Evolutionary conservation across 2,329 filamentous ascomycete species (phyloP), one percentile per base, ranked within the genome.

Genomic region (Endoconidiophora laricicola): DNA sequence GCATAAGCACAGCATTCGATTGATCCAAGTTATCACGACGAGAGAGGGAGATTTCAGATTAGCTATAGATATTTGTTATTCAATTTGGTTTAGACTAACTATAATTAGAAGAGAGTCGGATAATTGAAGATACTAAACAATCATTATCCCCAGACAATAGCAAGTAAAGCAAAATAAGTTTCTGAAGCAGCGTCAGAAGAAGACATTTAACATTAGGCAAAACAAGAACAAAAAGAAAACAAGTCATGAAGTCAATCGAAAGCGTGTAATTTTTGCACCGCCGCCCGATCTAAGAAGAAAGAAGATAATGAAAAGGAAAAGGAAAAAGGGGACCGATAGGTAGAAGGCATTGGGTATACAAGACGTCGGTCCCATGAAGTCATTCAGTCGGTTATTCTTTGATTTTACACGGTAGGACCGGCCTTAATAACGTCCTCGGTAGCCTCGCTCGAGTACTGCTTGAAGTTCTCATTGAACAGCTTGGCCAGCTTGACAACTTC

Each of bases 401-500:
- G 24, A 12, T 2, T 48, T 44, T 49, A 53, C 20, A 52, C 42
- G 29, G 26, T 6, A 14, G 78, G 78, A 6, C 76, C 78, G 46
- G 79, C 79, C 60, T 75, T 79, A 66, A 85, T 78, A 45, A 88
- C 84, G 37, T 90, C 84, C 58, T 76, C 72, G 29, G 85, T 88
- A 23, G 87, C 86, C 66, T 94, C 79, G 58, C 79, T 80, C 60
- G 81, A 74, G 71, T 94, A 95, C 75, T 95, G 94, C 73, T 86
- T 79, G 71, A 98, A 98, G 78, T 98, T 98, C 70, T 95, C 86
- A 61, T 81, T 78, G 75, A 98, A 98, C 56, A 96, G 77, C 56
- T 69, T 72, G 60, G 81, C 91, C 36, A 98, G 80, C 76, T 95
- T 96, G 66, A 74, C 81, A 42, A 96, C 90, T 67, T 95, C 90